Evolutionary conservation across 2,329 filamentous ascomycete species (phyloP).

Genomic region (Podosphaera xanthii): DNA sequence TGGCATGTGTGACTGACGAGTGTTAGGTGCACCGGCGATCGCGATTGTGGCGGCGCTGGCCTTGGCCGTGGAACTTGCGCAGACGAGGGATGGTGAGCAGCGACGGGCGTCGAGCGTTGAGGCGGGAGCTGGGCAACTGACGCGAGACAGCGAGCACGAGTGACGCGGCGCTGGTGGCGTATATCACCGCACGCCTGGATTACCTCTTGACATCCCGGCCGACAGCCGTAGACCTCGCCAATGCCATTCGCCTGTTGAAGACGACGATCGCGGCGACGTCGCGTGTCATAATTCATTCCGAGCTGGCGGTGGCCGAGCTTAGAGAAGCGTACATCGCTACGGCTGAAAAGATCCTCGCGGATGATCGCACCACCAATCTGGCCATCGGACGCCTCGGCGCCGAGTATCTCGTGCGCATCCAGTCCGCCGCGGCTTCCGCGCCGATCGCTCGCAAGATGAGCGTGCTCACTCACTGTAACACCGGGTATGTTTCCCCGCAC

Average conservation of each 20-base stretch:
- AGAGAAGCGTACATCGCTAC: slow-evolving; percentile 49
- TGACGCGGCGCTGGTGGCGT: slow-evolving; percentile 36
- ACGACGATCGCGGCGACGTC: too few relatives aligned
- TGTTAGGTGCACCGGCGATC: slow-evolving; percentile 63
- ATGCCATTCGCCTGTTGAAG: slow-evolving; percentile 67
- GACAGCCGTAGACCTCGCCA: slow-evolving; percentile 83
- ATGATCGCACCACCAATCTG: slow-evolving; percentile 73
- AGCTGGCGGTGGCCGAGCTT: slow-evolving; percentile 24
- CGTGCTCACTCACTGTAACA: slow-evolving; percentile 96
- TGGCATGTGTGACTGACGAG: too few relatives aligned
- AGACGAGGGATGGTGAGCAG: slow-evolving; percentile 23
- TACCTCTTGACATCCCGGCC: slow-evolving; percentile 78
- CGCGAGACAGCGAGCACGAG: not conserved
- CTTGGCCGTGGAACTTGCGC: slow-evolving; percentile 61
- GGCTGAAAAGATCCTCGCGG: slow-evolving; percentile 67
- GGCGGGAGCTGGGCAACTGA: too few relatives aligned
- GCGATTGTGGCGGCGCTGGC: slow-evolving; percentile 89
- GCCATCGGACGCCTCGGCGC: slow-evolving; percentile 67
- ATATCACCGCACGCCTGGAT: slow-evolving; percentile 55
- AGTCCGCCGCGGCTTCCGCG: slow-evolving; percentile 15
- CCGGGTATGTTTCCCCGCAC: slow-evolving; percentile 33
- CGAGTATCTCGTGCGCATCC: slow-evolving; percentile 40
- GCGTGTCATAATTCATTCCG: not conserved
- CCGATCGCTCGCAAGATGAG: slow-evolving; percentile 35
- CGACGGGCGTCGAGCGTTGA: too few relatives aligned